phyloP scores from a whole-genome alignment of 2,329 filamentous ascomycete genomes.

The Colletotrichum tofieldiae region DNA sequence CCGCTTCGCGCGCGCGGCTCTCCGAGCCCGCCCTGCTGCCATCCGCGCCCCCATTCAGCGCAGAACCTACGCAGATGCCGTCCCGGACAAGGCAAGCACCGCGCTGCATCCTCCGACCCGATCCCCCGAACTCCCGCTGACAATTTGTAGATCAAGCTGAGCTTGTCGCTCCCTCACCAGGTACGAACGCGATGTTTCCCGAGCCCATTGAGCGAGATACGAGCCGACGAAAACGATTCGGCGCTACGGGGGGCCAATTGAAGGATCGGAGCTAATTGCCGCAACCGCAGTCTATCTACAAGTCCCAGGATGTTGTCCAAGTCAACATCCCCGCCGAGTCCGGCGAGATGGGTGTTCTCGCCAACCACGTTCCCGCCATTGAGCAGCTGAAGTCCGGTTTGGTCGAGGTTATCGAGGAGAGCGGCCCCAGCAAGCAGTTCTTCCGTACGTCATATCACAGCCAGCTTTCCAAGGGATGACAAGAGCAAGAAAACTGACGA shows the following conservation, averaged over 20 bases:
- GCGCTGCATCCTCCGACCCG: conserved; percentile 46
- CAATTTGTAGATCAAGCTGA: conserved; percentile 86
- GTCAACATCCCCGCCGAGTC: conserved; percentile 99
- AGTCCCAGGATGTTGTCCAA: conserved; percentile 83
- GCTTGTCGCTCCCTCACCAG: conserved; percentile 97
- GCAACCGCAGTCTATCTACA: conserved; percentile 77
- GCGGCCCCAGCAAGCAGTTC: conserved; percentile 91
- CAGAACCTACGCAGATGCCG: conserved; percentile 91
- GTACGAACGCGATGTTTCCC: conserved; percentile 70
- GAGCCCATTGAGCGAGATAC: conserved; percentile 13
- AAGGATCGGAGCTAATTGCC: conserved; percentile 64
- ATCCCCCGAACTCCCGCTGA: conserved; percentile 48
- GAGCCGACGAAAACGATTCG: conserved; percentile 24
- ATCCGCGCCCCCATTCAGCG: conserved; percentile 84
- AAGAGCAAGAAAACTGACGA: conserved; percentile 37
- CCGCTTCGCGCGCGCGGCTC: conserved; percentile 90
- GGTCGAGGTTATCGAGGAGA: conserved; percentile 96
- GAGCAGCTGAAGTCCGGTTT: conserved; percentile 98
- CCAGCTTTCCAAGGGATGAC: conserved; percentile 43
- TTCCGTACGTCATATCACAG: conserved; percentile 81
- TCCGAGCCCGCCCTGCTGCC: conserved; percentile 85
- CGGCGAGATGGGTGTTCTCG: conserved; percentile 99
- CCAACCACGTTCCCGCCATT: conserved; percentile 98
- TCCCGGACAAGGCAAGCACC: conserved; percentile 81
- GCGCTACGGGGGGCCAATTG: conserved; percentile 45